Evolutionary conservation across 2,329 filamentous ascomycete species (phyloP), one percentile per base, ranked within the genome.

Genomic region (Achaetomium macrosporum): DNA sequence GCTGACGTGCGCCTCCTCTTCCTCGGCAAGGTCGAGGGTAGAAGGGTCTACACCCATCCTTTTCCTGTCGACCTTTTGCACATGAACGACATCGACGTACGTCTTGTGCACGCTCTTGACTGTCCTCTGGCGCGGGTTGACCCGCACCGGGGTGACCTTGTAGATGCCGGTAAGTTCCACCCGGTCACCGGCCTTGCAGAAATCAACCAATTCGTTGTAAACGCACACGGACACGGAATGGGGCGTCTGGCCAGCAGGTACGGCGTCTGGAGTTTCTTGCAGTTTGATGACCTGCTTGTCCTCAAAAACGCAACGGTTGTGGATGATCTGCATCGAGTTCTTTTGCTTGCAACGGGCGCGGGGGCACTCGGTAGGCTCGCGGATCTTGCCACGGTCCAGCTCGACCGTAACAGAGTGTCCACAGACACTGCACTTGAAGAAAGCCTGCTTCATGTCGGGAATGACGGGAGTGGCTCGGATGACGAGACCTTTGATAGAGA

Each of bases 271-370:
- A 0, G 93, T 99, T 71, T 99, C 93, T 71, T 99, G 93, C 39
- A 99, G 77, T 70, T 99, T 99, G 73, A 99, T 96, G 55, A 99
- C 90, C 68, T 99, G 93, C 75, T 99, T 99, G 69, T 99, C 93
- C 51, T 91, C 87, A 65, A 99, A 99, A 9, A 82, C 81, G 61
- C 90, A 97, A 56, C 93, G 85, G 70, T 99, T 99, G 75, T 99
- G 93, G 17, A 97, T 81, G 61, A 99, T 95, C 66, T 96, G 89
- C 92, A 99, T 97, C 1, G 92, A 96, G 72, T 99, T 97, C 67
- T 85, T 87, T 50, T 87, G 84, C 46, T 82, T 78, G 73, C 93
- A 99, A 51, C 87, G 82, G 20, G 81, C 77, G 50, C 93, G 86
- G 19, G 91, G 90, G 67, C 93, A 99, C 62, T 85, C 81, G 0